These are phyloP conservation scores for Kodamaea suecica DNA, from an alignment of 1,139 yeast genomes.

Conservation along the genomic window DNA sequence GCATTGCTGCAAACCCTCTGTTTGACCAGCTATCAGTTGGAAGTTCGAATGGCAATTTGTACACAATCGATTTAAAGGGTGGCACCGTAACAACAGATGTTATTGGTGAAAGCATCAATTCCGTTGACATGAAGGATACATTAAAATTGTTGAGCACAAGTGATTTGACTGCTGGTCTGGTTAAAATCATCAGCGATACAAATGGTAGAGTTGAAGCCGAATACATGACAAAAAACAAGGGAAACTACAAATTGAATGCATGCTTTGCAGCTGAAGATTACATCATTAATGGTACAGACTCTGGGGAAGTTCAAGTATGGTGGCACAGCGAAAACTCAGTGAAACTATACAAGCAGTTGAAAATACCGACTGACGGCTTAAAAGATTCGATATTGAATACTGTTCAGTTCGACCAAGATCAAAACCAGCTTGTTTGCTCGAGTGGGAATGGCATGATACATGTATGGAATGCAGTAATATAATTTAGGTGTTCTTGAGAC, in stretches of 20 bases:
- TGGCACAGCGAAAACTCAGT: conserved; percentile 1
- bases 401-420: conserved; percentile 13
- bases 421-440: conserved; percentile 19
- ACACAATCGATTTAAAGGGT: conserved; percentile 27
- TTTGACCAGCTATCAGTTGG: conserved; percentile 17
- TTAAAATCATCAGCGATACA: neutral
- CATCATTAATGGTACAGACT: conserved; percentile 11
- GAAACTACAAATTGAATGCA: conserved; percentile 8
- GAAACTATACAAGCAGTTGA: conserved; percentile 4
- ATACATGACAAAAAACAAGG: conserved; percentile 3
- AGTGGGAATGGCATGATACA: conserved; percentile 23
- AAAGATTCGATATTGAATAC: conserved; percentile 15
- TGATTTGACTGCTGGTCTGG: neutral
- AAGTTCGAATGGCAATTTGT: conserved; percentile 29
- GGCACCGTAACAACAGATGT: conserved; percentile 16
- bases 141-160: neutral
- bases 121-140: conserved; percentile 3
- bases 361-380: conserved; percentile 5
- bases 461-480: conserved; percentile 23
- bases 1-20: conserved; percentile 17
- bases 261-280: conserved; percentile 1
- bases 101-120: conserved; percentile 3
- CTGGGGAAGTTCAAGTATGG: conserved; percentile 12
- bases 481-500: too few species aligned
- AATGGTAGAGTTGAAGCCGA: neutral